Conservation (phyloP, 1,139 yeast genomes). For the Kurtzmaniella quercitrusa region DNA sequence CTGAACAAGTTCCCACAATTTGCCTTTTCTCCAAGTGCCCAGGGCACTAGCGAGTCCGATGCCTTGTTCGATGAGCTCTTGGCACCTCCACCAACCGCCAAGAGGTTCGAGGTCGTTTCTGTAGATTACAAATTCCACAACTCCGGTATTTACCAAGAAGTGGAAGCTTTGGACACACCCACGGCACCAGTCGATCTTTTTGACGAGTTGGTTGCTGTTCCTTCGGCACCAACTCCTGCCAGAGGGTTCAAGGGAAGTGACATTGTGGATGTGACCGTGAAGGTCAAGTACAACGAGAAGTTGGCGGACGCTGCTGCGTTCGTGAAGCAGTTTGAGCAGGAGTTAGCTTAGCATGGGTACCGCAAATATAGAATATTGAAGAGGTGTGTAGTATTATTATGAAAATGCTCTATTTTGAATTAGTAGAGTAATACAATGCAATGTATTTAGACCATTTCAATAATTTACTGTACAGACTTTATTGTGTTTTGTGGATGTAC, state of each 20-base stretch:
- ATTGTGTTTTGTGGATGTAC: too few relatives aligned
- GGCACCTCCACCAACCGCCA: conserved; percentile 52
- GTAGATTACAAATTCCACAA: conserved; percentile 24
- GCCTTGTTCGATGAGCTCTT: conserved; percentile 69
- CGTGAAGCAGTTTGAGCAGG: not conserved
- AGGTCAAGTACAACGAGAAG: conserved; percentile 33
- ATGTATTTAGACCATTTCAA: too few relatives aligned
- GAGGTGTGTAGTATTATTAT: not conserved
- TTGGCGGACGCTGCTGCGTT: conserved; percentile 35
- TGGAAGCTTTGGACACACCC: conserved; percentile 8
- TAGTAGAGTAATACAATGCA: not conserved
- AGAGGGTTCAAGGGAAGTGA: conserved; percentile 9
- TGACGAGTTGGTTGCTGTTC: conserved; percentile 47
- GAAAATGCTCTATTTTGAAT: not conserved
- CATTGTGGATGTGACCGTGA: conserved; percentile 43
- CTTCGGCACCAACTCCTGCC: conserved; percentile 16
- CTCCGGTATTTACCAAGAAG: conserved; percentile 2
- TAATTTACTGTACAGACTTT: too few relatives aligned
- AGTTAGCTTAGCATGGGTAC: not conserved
- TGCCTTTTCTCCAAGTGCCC: conserved; percentile 41
- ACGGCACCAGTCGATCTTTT: conserved; percentile 18
- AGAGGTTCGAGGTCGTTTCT: conserved; percentile 50
- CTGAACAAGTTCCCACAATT: conserved; percentile 43
- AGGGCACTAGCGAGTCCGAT: conserved; percentile 14
- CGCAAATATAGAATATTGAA: not conserved